phyloP scores from a whole-genome alignment of 2,329 filamentous ascomycete species.

The Ceratocystis lukuohia region DNA sequence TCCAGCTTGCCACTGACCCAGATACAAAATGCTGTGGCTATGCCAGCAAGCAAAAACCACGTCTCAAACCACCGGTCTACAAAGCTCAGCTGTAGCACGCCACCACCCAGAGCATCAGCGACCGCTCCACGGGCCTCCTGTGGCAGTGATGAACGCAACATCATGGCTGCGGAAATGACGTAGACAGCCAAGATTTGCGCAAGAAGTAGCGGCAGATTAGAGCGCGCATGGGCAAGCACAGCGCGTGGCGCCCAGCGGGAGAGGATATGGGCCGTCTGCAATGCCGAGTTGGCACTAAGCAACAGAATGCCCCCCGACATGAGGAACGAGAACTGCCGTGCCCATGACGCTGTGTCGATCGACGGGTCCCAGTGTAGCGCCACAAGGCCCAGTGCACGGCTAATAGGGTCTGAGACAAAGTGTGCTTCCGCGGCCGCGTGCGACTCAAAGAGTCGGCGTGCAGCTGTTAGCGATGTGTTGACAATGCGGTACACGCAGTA shows the following conservation, averaged over 20 bases:
- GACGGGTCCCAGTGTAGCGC: constrained; percentile 74
- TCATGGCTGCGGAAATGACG: constrained; percentile 65
- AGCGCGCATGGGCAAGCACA: constrained; percentile 61
- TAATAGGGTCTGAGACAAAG: constrained; percentile 54
- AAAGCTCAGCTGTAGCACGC: constrained; percentile 49
- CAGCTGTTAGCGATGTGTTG: constrained; percentile 54
- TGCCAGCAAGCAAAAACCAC: constrained; percentile 63
- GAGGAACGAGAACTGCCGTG: constrained; percentile 76
- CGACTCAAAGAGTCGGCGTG: constrained; percentile 44
- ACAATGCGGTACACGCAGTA: constrained; percentile 78
- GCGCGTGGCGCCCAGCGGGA: constrained; percentile 58
- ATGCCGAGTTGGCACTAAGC: constrained; percentile 64
- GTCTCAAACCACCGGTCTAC: constrained; percentile 70
- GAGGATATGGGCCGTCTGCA: constrained; percentile 77
- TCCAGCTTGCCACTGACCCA: constrained; percentile 41
- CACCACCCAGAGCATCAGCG: constrained; percentile 57
- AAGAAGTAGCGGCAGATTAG: constrained; percentile 64
- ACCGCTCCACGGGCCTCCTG: constrained; percentile 64
- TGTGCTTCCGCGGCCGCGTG: constrained; percentile 22
- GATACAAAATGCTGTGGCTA: constrained; percentile 54
- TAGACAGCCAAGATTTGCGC: constrained; percentile 75
- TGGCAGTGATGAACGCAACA: constrained; percentile 52
- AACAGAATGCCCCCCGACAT: constrained; percentile 72
- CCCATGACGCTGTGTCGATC: constrained; percentile 71
- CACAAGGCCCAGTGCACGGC: constrained; percentile 64